Evolutionary conservation across 2,329 filamentous ascomycete genomes (phyloP), one percentile per base, ranked within the genome.

Genomic region (Cytospora piceae): DNA sequence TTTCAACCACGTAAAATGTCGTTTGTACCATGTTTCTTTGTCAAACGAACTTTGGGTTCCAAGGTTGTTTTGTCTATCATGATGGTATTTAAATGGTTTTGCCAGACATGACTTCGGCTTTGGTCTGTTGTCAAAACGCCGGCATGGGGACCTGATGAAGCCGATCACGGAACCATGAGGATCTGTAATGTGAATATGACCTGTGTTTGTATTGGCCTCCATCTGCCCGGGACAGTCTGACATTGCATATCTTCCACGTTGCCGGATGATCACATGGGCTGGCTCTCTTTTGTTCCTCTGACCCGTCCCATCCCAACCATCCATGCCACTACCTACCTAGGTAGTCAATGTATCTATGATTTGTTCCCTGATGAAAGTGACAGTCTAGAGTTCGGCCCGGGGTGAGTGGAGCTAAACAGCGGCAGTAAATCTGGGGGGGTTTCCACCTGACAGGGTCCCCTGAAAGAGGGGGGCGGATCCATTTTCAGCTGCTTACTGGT

Each of bases 171-270:
- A 46, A 46, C 39, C 20, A 46, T 46, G 6, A 46, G 17, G 20
- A 22, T 46, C 39, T 42, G 39, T 17, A 4, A 14, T 49, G 20
- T 24, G 4, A 8, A 20, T 12, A 37, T 9, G 2, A 37, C 2
- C 9, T 37, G 12, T 15, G 3, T 24, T 24, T 7, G n/a, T 24
- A 49, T 49, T 49, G 46, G n/a, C 46, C n/a, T 49, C 46, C 46
- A 11, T 49, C n/a, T 49, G 46, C 46, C 46, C 46, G 46, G 46
- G n/a, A 24, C 46, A 24, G 4, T 42, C 39, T 20, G 46, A 49
- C 46, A 24, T 14, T 24, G 46, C 46, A 46, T 46, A n/a, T 49
- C 46, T 49, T 49, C 46, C 46, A 49, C 46, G 46, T 49, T 49
- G 46, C 46, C 46, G 46, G 46, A 24, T 5, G 46, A 24, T 49